These are phyloP conservation scores for Rhododendron simsii DNA, from an alignment of 148 eudicot genomes.

Conservation along the genomic window DNA sequence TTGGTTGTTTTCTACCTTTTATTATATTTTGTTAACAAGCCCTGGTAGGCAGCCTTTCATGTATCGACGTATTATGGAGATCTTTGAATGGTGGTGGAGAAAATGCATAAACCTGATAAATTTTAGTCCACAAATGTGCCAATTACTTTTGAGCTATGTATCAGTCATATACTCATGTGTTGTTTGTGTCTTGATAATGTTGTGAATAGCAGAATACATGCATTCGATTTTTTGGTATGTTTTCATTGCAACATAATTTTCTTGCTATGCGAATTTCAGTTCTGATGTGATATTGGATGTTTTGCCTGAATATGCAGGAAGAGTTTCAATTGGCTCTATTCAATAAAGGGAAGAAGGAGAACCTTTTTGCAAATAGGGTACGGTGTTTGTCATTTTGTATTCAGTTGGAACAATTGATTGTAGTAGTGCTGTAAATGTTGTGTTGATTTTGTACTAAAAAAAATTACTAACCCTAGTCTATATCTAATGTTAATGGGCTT, in stretches of 20 bases:
- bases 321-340: constrained; percentile 88
- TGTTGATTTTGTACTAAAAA: neutral
- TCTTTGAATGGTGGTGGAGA: neutral
- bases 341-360: constrained; percentile 88
- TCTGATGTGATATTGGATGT: constrained; percentile 5
- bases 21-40: neutral
- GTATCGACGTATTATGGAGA: neutral
- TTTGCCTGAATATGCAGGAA: constrained; percentile 51
- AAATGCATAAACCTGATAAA: neutral
- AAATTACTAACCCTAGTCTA: neutral
- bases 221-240: neutral
- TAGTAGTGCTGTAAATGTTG: neutral
- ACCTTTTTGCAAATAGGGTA: constrained; percentile 94
- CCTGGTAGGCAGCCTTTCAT: neutral
- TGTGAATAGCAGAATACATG: neutral
- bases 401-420: neutral
- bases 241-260: neutral
- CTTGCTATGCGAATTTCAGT: neutral
- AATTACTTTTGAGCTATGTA: neutral
- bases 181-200: neutral
- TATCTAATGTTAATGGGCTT: neutral
- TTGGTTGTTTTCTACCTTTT: constrained; percentile 5
- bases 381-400: constrained; percentile 16
- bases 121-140: neutral
- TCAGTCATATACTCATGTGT: neutral